These are phyloP conservation scores for Globisporangium iwayamae DNA, from an alignment of 352 stramenopile genomes.

Conservation along the genomic window DNA sequence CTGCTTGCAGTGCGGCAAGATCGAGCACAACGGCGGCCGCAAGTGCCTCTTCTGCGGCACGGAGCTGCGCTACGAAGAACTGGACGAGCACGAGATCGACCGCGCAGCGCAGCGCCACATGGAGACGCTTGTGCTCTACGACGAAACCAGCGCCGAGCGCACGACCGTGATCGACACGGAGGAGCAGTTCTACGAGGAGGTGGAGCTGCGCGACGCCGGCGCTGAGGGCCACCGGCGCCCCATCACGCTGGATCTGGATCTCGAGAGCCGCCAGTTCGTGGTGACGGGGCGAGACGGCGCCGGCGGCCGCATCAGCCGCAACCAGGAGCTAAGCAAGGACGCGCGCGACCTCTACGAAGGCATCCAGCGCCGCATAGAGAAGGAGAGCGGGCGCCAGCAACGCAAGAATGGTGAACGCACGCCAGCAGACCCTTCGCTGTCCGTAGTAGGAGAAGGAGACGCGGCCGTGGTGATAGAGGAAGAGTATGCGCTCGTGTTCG, in stretches of 20 bases:
- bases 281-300: neutral
- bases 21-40: conserved; percentile 58
- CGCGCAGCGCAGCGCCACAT: conserved; percentile 41
- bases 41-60: conserved; percentile 54
- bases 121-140: conserved; percentile 48
- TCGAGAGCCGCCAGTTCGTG: conserved; percentile 44
- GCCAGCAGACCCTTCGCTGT: neutral
- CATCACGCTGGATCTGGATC: conserved; percentile 45
- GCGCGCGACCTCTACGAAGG: conserved; percentile 47
- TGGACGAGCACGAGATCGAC: conserved; percentile 32
- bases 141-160: conserved; percentile 37
- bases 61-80: conserved; percentile 53
- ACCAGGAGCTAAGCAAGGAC: conserved; percentile 52
- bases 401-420: conserved; percentile 6
- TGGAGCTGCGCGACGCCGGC: conserved; percentile 7
- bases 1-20: conserved; percentile 60
- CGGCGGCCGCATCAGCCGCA: conserved; percentile 29
- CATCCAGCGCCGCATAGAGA: conserved; percentile 42
- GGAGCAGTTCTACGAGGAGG: conserved; percentile 35
- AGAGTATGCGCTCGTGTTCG: conserved; percentile 44
- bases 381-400: conserved; percentile 18
- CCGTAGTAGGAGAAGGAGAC: neutral
- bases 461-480: conserved; percentile 36
- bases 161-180: conserved; percentile 47
- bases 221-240: conserved; percentile 16